Conservation (phyloP, 805 yeast genomes). For the Gaillardinia entomophila region DNA sequence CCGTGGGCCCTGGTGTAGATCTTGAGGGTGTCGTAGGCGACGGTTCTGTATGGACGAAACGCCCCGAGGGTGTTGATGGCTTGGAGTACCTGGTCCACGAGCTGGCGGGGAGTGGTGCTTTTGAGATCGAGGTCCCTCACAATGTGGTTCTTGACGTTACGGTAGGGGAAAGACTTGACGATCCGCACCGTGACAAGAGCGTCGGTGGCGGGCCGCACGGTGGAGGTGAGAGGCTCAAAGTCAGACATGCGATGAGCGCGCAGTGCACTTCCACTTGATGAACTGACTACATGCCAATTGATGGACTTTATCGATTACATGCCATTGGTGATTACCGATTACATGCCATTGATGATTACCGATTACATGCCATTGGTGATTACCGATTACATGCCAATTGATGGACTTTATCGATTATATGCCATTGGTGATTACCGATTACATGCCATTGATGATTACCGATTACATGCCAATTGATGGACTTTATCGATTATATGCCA, state of each 20-base stretch:
- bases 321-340: no score
- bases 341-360: no score
- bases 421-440: no score
- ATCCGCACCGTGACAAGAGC: constrained; percentile 81
- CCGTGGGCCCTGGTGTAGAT: constrained; percentile 94
- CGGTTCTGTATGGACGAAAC: constrained; percentile 77
- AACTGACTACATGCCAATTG: not conserved
- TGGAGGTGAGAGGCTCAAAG: constrained; percentile 63
- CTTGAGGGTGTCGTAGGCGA: constrained; percentile 69
- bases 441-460: no score
- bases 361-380: no score
- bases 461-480: no score
- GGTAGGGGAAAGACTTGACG: constrained; percentile 84
- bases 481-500: no score
- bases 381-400: no score
- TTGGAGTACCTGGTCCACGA: constrained; percentile 47
- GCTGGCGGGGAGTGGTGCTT: constrained; percentile 56
- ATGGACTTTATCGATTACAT: no score
- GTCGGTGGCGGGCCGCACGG: constrained; percentile 64
- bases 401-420: no score
- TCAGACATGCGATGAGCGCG: constrained; percentile 41
- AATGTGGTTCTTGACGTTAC: constrained; percentile 77
- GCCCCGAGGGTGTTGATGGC: constrained; percentile 54
- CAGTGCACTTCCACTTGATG: not conserved
- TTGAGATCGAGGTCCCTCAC: constrained; percentile 66